Percentiles rank a stretch among this genome's conserved stretches.
These are phyloP conservation scores for Debaryomyces psychrophilus DNA, from an alignment of 1,139 yeast species.

Conservation along the genomic window DNA sequence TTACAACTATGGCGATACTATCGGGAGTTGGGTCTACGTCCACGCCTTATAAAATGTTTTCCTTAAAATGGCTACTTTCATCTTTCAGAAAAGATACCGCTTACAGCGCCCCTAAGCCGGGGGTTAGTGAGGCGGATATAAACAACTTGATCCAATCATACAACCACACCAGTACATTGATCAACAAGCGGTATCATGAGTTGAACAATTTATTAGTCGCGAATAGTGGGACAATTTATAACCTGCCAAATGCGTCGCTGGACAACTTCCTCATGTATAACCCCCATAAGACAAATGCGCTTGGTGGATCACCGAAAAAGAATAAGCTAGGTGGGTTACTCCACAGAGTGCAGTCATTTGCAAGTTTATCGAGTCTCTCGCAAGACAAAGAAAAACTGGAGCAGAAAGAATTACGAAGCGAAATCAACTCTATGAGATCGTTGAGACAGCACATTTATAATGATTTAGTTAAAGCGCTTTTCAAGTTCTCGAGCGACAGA, in stretches of 20 bases:
- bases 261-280: conserved; percentile 17
- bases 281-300: conserved; percentile 7
- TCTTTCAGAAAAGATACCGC: conserved; percentile 1
- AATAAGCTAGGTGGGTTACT: conserved; percentile 30
- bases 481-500: conserved; percentile 19
- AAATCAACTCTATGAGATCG: conserved; percentile 37
- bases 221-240: conserved; percentile 34
- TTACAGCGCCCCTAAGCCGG: conserved; percentile 6
- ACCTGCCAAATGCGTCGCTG: conserved; percentile 19
- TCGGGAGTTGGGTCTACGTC: conserved; percentile 78
- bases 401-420: conserved; percentile 37
- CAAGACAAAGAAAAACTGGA: conserved; percentile 25
- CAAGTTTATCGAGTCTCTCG: conserved; percentile 29
- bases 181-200: conserved; percentile 37
- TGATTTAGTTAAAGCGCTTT: conserved; percentile 29
- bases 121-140: conserved; percentile 27
- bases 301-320: conserved; percentile 9
- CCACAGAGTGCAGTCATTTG: conserved; percentile 49
- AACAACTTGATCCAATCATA: conserved; percentile 38
- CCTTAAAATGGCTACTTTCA: conserved; percentile 14
- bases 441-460: conserved; percentile 33
- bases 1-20: conserved; percentile 67
- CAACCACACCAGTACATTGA: conserved; percentile 42
- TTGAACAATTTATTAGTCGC: conserved; percentile 26
- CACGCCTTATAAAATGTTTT: conserved; percentile 48